These are phyloP conservation scores for Rhodotorula kratochvilovae DNA, from an alignment of 768 basidiomycete species.

Conservation along the genomic window DNA sequence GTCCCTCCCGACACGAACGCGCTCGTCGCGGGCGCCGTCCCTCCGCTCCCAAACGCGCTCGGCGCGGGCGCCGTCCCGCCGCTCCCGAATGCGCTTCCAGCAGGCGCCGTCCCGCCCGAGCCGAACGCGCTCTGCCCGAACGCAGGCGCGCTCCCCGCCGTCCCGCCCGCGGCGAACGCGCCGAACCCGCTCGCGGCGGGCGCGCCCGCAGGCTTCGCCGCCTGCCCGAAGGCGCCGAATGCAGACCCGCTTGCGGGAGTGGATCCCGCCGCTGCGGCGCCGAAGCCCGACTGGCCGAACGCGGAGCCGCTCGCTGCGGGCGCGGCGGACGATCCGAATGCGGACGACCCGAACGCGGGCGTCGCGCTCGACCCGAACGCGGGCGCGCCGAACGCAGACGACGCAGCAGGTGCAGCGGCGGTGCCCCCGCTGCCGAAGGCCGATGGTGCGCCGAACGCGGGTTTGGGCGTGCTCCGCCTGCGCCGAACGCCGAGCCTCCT, in stretches of 20 bases:
- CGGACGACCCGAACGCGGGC: constrained; percentile 19
- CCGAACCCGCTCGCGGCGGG: not conserved
- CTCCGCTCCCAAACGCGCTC: constrained; percentile 3
- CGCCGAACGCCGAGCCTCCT: constrained; percentile 16
- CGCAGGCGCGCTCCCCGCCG: not conserved
- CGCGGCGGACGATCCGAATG: constrained; percentile 12
- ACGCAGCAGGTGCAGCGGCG: not conserved
- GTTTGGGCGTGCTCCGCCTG: constrained; percentile 13
- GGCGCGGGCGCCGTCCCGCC: not conserved
- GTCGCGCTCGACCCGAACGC: constrained; percentile 11
- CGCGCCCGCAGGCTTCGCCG: constrained; percentile 9
- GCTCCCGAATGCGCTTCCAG: constrained; percentile 8
- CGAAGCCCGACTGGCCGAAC: constrained; percentile 19
- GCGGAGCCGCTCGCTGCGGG: not conserved
- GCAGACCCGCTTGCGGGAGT: constrained; percentile 7
- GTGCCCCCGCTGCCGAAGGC: constrained; percentile 2
- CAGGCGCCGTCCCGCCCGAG: constrained; percentile 8
- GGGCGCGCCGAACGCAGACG: not conserved
- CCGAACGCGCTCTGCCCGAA: constrained; percentile 21
- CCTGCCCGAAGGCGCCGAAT: constrained; percentile 17
- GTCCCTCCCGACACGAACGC: not conserved
- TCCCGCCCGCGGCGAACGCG: not conserved
- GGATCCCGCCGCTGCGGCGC: not conserved
- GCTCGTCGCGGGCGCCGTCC: not conserved
- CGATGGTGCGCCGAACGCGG: not conserved